These are phyloP conservation scores for Nicotiana benthamiana DNA, from an alignment of 257 asterid genomes.

Conservation along the genomic window DNA sequence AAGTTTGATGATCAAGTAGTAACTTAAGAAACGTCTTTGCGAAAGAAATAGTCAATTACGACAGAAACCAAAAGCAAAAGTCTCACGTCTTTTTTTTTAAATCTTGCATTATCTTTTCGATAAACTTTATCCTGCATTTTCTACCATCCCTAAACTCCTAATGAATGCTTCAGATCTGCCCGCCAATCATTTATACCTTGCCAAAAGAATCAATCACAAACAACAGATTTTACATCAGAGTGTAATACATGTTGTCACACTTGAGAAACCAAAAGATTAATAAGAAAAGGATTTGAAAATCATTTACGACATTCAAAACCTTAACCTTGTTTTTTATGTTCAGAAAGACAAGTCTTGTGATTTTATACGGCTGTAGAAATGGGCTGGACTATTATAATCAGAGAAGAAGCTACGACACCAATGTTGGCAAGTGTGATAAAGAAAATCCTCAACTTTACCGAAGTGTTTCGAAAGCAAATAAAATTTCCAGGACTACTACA, in stretches of 20 bases:
- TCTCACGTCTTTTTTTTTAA: too few species aligned
- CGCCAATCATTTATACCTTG: background rate
- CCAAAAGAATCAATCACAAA: background rate
- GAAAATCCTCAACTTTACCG: background rate
- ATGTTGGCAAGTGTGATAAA: background rate
- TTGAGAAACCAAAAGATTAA: background rate
- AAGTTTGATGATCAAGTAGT: background rate
- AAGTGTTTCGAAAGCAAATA: background rate
- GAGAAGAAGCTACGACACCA: background rate
- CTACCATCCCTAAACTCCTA: background rate
- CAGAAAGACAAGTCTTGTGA: background rate
- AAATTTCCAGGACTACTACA: background rate
- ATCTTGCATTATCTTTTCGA: background rate
- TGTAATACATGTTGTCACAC: background rate
- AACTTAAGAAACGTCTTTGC: background rate
- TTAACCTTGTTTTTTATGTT: background rate
- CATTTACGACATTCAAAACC: background rate
- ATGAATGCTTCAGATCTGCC: background rate
- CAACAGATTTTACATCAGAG: background rate
- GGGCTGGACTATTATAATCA: background rate
- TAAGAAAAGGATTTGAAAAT: background rate
- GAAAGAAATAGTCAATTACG: background rate
- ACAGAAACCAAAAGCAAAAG: background rate
- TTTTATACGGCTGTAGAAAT: background rate
- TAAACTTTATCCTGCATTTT: background rate